Conservation (phyloP, 345 rosid species). For the Aquilaria malaccensis region DNA sequence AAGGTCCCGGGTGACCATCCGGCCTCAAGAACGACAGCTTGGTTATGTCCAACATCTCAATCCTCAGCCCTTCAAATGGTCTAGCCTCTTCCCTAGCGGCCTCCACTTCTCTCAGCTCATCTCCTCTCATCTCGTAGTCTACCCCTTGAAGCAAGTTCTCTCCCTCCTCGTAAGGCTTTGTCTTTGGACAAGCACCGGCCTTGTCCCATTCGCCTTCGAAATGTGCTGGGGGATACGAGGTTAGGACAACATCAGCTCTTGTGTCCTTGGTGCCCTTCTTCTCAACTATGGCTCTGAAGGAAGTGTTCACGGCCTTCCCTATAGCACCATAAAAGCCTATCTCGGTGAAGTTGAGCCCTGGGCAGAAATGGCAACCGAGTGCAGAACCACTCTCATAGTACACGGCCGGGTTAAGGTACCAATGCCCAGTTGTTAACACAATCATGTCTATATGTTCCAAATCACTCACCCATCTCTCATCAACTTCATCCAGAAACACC, state of each 20-base stretch:
- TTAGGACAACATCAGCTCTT: constrained; percentile 31
- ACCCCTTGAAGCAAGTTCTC: constrained; percentile 61
- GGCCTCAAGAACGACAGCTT: constrained; percentile 53
- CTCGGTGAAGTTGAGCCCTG: constrained; percentile 54
- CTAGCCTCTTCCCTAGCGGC: constrained; percentile 26
- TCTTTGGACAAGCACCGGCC: constrained; percentile 69
- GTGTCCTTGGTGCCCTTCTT: constrained; percentile 21
- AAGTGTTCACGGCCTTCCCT: constrained; percentile 58
- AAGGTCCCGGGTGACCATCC: constrained; percentile 88
- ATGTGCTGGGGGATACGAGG: constrained; percentile 76
- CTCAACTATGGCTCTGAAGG: constrained; percentile 33
- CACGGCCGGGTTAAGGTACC: constrained; percentile 82
- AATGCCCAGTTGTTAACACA: constrained; percentile 68
- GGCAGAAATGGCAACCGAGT: constrained; percentile 76
- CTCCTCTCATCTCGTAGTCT: constrained; percentile 54
- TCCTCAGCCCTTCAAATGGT: constrained; percentile 20
- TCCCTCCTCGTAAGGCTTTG: constrained; percentile 49
- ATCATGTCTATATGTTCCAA: constrained; percentile 40
- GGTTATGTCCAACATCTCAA: constrained; percentile 64
- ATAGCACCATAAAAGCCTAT: constrained; percentile 61
- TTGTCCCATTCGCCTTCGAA: constrained; percentile 93
- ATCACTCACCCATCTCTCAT: constrained; percentile 69
- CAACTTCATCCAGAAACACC: constrained; percentile 53
- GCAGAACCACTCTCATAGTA: constrained; percentile 48
- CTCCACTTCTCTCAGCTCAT: constrained; percentile 52